Percentiles rank a stretch among this genome's conserved stretches.
phyloP scores from a whole-genome alignment of 805 yeast genomes.

The Lipomyces chichibuensis region DNA sequence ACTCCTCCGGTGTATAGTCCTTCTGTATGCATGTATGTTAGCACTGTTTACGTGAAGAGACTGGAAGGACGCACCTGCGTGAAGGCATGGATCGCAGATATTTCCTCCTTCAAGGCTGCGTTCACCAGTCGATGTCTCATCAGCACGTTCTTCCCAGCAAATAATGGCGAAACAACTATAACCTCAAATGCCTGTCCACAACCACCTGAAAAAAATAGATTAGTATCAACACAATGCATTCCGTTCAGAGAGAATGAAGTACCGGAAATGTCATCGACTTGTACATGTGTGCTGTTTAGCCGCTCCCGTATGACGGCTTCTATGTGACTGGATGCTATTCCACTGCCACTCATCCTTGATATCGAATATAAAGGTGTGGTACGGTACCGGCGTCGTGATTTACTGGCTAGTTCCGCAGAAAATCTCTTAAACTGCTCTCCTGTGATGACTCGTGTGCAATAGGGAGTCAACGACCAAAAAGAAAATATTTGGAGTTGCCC shows the following conservation, averaged over 20 bases:
- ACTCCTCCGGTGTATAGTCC: conserved; percentile 79
- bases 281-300: conserved; percentile 65
- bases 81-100: conserved; percentile 88
- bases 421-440: too few relatives aligned
- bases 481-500: neutral
- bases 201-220: conserved; percentile 58
- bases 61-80: conserved; percentile 68
- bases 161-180: conserved; percentile 72
- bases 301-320: conserved; percentile 56
- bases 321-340: conserved; percentile 45
- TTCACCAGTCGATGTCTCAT: conserved; percentile 88
- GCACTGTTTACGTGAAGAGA: neutral
- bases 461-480: neutral
- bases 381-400: too few relatives aligned
- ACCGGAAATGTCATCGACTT: conserved; percentile 70
- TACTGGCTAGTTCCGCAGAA: too few relatives aligned
- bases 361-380: neutral
- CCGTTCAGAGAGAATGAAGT: conserved; percentile 6
- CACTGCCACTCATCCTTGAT: conserved; percentile 12
- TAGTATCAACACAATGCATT: neutral
- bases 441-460: neutral
- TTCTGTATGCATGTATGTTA: conserved; percentile 35
- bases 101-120: conserved; percentile 76
- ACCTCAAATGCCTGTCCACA: conserved; percentile 99
- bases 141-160: conserved; percentile 80